These are phyloP conservation scores for Aegilops longissima DNA, from an alignment of 176 grass and related monocot species.

Conservation along the genomic window DNA sequence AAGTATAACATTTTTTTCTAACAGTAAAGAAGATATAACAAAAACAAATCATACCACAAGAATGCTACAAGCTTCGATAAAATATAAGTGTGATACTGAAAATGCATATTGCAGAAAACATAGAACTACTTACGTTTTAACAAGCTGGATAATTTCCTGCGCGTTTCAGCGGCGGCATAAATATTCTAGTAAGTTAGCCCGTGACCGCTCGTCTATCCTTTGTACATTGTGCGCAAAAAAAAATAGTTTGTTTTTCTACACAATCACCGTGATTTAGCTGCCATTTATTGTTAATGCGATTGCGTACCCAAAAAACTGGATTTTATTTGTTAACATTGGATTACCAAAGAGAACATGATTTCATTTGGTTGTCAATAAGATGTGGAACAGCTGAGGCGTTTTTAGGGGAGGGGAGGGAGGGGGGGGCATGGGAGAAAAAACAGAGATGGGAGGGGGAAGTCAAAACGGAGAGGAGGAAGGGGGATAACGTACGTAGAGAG, in stretches of 20 bases:
- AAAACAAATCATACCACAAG: not conserved
- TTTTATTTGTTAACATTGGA: not conserved
- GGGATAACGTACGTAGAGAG: not conserved
- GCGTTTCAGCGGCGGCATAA: not conserved
- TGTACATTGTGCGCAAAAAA: not conserved
- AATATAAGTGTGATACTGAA: constrained; percentile 14
- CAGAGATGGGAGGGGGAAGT: not conserved
- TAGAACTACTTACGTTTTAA: not conserved
- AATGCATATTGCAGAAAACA: not conserved
- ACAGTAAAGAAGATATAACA: not conserved
- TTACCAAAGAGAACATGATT: not conserved
- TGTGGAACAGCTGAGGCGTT: not conserved
- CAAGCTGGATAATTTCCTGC: not conserved
- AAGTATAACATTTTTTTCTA: constrained; percentile 43
- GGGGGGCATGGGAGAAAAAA: not conserved
- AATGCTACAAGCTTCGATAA: not conserved
- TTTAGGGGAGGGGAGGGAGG: not conserved
- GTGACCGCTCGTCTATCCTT: not conserved
- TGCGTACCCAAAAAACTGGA: not conserved
- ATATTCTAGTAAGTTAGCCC: not conserved
- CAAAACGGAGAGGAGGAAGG: not conserved
- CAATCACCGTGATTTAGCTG: not conserved
- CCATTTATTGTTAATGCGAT: not conserved
- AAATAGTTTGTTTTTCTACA: not conserved
- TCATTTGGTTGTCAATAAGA: not conserved